Base-by-base conservation (phyloP, 441 rosid genomes). In the Macaranga tanarius region DNA sequence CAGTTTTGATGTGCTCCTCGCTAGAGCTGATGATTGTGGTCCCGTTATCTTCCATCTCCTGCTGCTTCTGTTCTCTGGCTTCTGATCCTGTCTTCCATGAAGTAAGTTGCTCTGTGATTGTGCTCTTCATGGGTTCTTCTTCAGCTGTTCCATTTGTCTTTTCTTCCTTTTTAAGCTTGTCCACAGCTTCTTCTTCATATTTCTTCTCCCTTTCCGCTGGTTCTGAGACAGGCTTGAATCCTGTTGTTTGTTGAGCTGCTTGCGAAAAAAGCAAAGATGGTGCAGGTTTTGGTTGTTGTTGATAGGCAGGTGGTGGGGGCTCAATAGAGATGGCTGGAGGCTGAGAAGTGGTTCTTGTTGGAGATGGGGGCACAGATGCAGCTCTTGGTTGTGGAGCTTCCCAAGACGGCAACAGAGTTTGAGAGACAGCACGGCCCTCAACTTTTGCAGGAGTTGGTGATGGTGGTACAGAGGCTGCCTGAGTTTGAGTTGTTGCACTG, bases 1-100 rank as follows among this genome's bases (percentile, higher is more conserved):
- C 72, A 25, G 76, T 67, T 78, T 80, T 79, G 67, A 73, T 64
- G 38, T 77, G 76, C 65, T 84, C 83, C 73, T 75, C 81, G n/a
- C 64, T 77, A 61, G 79, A 70, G 59, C 69, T 73, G 61, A 73
- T 28, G 38, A 34, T 65, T 70, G 55, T 9, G 31, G 70, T 76
- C 78, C 76, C 76, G 67, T 65, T 79, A 58, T 67, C 78, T 45
- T 73, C 76, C 76, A 62, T 80, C 72, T 69, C 73, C 65, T 76
- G 75, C 73, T 48, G 78, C 70, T 65, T 69, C 10, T 68, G 60
- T 70, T 76, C 80, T 77, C 68, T 84, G 79, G 71, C 74, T 74
- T 45, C 80, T 57, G 63, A 54, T 69, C 69, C 79, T 28, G 73
- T 69, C 31, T 76, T 79, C 50, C 55, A 45, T 67, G 65, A 78